Percentiles rank a stretch among this genome's conserved stretches.
phyloP scores from a whole-genome alignment of 2,329 filamentous ascomycete species.

The Ilyonectria mors-panacis region DNA sequence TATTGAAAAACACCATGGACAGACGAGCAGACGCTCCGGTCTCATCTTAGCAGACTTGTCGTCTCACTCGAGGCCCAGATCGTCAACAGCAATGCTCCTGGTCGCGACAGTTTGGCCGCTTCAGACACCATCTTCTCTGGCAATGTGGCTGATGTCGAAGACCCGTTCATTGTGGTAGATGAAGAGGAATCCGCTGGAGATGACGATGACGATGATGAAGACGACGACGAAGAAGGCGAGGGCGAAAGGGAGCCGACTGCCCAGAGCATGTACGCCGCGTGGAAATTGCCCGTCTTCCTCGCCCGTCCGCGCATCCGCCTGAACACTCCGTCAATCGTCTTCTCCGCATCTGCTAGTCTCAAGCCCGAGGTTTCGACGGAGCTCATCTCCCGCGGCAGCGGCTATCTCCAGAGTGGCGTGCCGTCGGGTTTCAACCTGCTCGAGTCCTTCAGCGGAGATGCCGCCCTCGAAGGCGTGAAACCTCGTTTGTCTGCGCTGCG shows the following conservation, averaged over 20 bases:
- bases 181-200: constrained; percentile 52
- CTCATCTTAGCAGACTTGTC: constrained; percentile 73
- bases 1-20: constrained; percentile 76
- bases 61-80: constrained; percentile 78
- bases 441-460: constrained; percentile 78
- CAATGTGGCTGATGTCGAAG: constrained; percentile 63
- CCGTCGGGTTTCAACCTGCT: constrained; percentile 84
- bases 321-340: constrained; percentile 76
- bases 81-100: constrained; percentile 68
- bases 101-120: constrained; percentile 62
- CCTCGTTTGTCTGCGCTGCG: constrained; percentile 81
- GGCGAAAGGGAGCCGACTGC: background rate
- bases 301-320: constrained; percentile 74
- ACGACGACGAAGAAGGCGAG: constrained; percentile 40
- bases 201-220: constrained; percentile 43
- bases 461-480: constrained; percentile 71
- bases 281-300: constrained; percentile 73
- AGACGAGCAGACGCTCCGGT: constrained; percentile 69
- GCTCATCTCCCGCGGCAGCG: constrained; percentile 58
- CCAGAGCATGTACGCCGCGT: constrained; percentile 68
- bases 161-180: constrained; percentile 67
- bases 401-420: constrained; percentile 78
- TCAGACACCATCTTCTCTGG: constrained; percentile 74
- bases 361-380: constrained; percentile 61
- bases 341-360: constrained; percentile 73